These are phyloP conservation scores for Aspergillus novofumigatus DNA, from an alignment of 2,329 filamentous ascomycete genomes.

Conservation along the genomic window DNA sequence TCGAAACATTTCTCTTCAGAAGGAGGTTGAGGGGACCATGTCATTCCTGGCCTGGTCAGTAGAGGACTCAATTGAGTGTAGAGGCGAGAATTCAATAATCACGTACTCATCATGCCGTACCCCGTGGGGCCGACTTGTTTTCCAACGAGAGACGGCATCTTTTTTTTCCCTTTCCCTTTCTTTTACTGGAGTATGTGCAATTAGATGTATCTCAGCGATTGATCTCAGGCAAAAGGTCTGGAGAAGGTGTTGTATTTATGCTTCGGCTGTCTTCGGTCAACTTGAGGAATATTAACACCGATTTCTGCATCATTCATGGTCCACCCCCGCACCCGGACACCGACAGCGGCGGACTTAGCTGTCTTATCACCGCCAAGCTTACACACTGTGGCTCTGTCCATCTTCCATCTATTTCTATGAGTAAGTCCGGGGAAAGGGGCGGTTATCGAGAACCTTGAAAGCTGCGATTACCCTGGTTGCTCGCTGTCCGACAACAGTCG, in stretches of 20 bases:
- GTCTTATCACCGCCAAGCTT: not conserved
- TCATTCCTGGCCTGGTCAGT: constrained; percentile 28
- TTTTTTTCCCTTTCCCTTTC: not conserved
- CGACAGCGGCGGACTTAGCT: not conserved
- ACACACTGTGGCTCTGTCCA: not conserved
- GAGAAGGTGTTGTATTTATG: not conserved
- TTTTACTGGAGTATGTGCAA: not conserved
- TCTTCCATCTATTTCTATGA: not conserved
- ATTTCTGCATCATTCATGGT: not conserved
- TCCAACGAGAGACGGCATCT: constrained; percentile 29
- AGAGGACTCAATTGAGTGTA: constrained; percentile 1
- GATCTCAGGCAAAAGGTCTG: not conserved
- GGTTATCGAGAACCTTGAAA: not conserved
- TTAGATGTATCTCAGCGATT: not conserved
- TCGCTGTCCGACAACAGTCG: not conserved
- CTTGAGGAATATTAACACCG: not conserved
- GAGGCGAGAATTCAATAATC: constrained; percentile 17
- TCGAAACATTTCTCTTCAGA: constrained; percentile 39
- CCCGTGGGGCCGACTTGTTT: constrained; percentile 47
- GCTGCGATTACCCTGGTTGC: not conserved
- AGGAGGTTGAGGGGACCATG: constrained; percentile 29
- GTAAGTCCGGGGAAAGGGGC: not conserved
- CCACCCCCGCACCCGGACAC: not conserved
- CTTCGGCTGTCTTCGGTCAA: not conserved
- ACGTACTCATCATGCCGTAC: constrained; percentile 53